Conservation (phyloP, 805 yeast genomes). For the Saturnispora hagleri region DNA sequence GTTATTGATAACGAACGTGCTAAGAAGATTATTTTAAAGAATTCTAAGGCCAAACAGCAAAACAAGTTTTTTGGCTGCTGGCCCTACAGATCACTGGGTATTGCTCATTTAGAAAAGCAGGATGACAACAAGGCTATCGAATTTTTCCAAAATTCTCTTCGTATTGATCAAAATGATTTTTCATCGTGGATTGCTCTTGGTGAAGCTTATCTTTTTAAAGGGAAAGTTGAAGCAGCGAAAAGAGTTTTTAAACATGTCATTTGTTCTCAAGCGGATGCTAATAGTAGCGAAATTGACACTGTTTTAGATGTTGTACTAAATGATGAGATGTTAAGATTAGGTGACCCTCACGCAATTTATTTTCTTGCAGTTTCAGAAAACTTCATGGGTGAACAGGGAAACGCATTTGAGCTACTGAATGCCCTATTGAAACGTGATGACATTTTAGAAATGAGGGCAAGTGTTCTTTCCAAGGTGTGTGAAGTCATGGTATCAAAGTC, state of each 20-base stretch:
- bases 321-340: constrained; percentile 8
- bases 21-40: constrained; percentile 30
- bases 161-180: constrained; percentile 55
- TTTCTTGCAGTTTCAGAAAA: constrained; percentile 59
- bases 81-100: constrained; percentile 87
- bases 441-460: constrained; percentile 31
- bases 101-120: constrained; percentile 60
- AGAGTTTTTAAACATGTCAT: constrained; percentile 70
- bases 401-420: constrained; percentile 42
- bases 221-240: constrained; percentile 76
- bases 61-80: constrained; percentile 41
- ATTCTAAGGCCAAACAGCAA: constrained; percentile 9
- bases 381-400: constrained; percentile 55
- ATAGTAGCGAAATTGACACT: neutral
- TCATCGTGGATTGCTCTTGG: constrained; percentile 95
- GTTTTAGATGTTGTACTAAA: constrained; percentile 7
- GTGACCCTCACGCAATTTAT: constrained; percentile 54
- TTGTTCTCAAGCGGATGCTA: constrained; percentile 29
- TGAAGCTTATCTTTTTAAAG: constrained; percentile 83
- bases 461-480: constrained; percentile 43
- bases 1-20: constrained; percentile 58
- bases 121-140: constrained; percentile 75
- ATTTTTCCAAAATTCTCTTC: constrained; percentile 77
- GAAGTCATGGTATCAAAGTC: constrained; percentile 52
- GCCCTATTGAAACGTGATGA: constrained; percentile 26